Percentiles rank a stretch among this genome's conserved stretches.
phyloP scores from a whole-genome alignment of 306 rosid genomes.

The Cucurbita moschata region DNA sequence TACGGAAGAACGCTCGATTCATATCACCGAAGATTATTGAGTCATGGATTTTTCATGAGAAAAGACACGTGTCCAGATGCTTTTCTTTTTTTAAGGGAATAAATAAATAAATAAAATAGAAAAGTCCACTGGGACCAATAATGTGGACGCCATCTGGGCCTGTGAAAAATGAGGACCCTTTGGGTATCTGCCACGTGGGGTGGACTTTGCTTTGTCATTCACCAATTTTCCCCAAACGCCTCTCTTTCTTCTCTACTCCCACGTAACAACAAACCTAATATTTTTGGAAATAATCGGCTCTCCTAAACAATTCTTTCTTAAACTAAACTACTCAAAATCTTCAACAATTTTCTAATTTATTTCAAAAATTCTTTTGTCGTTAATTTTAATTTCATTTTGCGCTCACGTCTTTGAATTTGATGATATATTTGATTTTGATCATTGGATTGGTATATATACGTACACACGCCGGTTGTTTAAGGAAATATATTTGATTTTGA shows the following conservation, averaged over 20 bases:
- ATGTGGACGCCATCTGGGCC: background rate
- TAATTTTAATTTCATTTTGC: too few species aligned
- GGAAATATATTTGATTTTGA: too few species aligned
- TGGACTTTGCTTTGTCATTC: background rate
- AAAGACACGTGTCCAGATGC: conserved; percentile 23
- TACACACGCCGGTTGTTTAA: too few species aligned
- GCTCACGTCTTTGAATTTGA: too few species aligned
- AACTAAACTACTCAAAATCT: too few species aligned
- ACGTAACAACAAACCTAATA: conserved; percentile 5
- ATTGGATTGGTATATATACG: too few species aligned
- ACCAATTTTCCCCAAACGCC: background rate
- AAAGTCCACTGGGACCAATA: conserved; percentile 8
- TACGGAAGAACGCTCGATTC: conserved; percentile 17
- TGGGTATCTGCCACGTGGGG: background rate
- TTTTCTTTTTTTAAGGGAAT: too few species aligned
- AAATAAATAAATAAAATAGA: background rate
- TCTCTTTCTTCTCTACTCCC: background rate
- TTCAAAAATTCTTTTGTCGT: too few species aligned
- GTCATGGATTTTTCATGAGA: conserved; percentile 20
- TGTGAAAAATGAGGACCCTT: background rate
- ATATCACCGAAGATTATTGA: conserved; percentile 11
- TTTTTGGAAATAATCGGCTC: background rate
- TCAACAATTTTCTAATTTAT: too few species aligned
- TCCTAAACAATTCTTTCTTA: background rate
- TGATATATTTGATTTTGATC: too few species aligned